Evolutionary conservation across 2,329 filamentous ascomycete genomes (phyloP).

Genomic region (Fusarium robinianum): DNA sequence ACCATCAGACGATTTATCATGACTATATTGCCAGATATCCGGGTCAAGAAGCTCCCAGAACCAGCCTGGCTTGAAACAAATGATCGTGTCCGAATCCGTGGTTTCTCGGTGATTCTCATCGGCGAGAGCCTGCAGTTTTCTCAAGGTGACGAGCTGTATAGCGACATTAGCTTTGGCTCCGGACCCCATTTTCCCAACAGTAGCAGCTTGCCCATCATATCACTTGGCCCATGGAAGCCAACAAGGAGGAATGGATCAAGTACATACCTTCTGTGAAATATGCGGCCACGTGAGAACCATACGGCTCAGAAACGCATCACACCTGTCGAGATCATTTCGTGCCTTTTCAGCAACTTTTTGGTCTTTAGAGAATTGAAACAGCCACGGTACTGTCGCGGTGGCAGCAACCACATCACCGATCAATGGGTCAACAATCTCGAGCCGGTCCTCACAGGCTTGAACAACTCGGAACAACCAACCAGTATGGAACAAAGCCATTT

Average conservation of each 20-base stretch:
- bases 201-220: too few relatives aligned
- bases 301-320: slow-evolving; percentile 4
- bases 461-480: slow-evolving; percentile 4
- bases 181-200: too few relatives aligned
- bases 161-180: too few relatives aligned
- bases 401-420: slow-evolving; percentile 12
- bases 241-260: too few relatives aligned
- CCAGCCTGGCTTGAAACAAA: not conserved
- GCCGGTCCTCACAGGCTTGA: not conserved
- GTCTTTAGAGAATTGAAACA: slow-evolving; percentile 15
- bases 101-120: not conserved
- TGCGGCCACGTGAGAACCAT: slow-evolving; percentile 12
- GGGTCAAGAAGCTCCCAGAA: not conserved
- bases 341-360: slow-evolving; percentile 7
- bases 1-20: not conserved
- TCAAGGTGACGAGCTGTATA: not conserved
- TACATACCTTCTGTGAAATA: slow-evolving; percentile 14
- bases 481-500: slow-evolving; percentile 4
- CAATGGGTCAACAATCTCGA: slow-evolving; percentile 1
- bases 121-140: not conserved
- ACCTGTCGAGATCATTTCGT: not conserved
- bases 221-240: too few relatives aligned
- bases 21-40: not conserved
- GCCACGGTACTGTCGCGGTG: slow-evolving; percentile 14
- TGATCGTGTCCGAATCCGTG: not conserved